Base-by-base conservation (phyloP, 148 eudicot genomes). In the Cornus florida region DNA sequence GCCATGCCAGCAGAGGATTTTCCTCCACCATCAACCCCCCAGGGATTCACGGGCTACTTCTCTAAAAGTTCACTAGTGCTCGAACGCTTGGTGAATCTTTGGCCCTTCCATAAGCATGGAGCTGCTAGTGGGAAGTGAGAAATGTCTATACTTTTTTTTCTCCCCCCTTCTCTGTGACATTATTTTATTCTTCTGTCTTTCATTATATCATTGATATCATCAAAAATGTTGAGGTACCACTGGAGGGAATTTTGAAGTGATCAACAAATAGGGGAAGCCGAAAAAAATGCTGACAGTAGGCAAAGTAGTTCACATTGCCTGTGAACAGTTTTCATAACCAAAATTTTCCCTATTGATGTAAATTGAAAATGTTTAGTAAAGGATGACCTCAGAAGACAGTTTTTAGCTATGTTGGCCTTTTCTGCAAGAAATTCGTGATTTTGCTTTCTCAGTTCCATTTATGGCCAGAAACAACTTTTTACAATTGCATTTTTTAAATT, bases 1-100 rank as follows among this genome's bases (percentile, higher is more conserved):
- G 99, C 99, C 38, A 96, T 96, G 99, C 99, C 99, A 59, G 98
- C 99, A 0, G 99, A 96, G 82, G 99, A 96, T 79, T 96, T 96
- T 28, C 97, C 99, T 39, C 97, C 99, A 10, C 86, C 99, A 1
- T 41, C 85, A 11, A 90, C 84, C 17, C 99, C 99, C 13, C 88
- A 87, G 78, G 95, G 94, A 38, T 96, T 96, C 84, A 78, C 98
- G 1, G 99, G 99, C 67, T 96, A 96, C 84, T 96, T 96, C 87
- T 82, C 95, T 75, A 96, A 96, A 82, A 92, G 97, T 76, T 93
- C 98, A 16, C 91, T 95, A 19, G 97, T 95, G 75, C 84, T 96
- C 33, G 99, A 96, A 83, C 97, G 99, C 66, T 87, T 95, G 23
- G 98, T 87, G 46, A 94, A 92, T 79, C 87, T 92, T 64, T 94